Evolutionary conservation across 2,329 filamentous ascomycete species (phyloP), one percentile per base, ranked within the genome.

Genomic region (Colletotrichum tropicicola): DNA sequence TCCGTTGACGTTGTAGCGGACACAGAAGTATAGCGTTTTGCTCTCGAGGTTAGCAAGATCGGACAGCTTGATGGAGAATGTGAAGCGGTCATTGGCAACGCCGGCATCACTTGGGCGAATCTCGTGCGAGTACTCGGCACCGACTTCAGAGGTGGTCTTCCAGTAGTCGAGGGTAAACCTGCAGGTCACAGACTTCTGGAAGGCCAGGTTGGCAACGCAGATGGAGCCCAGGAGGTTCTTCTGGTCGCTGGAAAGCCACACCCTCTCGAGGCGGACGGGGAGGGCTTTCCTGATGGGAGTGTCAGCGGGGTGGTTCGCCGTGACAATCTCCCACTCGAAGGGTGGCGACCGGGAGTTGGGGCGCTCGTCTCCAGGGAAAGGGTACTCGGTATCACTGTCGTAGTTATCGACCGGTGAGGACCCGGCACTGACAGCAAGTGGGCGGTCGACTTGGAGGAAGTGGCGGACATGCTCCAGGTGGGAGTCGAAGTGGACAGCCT

Each of bases 401-500:
- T 97, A 94, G 55, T 85, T 89, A 65, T 98, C 95, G 6, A 92
- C 92, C 0, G 96, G 96, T 2, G 96, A 98, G 1, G 95, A 95
- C 15, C 93, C 91, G 55, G 94, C 94, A 77, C 95, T 98, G 75
- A 99, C 96, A 52, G 96, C 96, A n/a, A 97, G 89, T 2, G 96
- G 96, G 60, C 93, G 89, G 74, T 99, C 96, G 6, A 98, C 91
- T 75, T 98, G 93, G 21, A 98, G 83, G 77, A 99, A 99, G 76
- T 98, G 96, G 30, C 96, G 89, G 39, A 98, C 95, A 72, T 98
- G 95, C 79, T 98, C 96, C 39, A 98, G 88, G 74, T 97, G 93
- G 25, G 95, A 93, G 79, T 98, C 96, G 75, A 99, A 99, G 79
- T 99, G 96, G n/a, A 99, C 96, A 12, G 92, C 94, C 78, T 99